A percentile compares a stretch with the other conserved stretches of the same genome.
Evolutionary conservation across 306 rosid genomes (phyloP).

Genomic region (Fagus crenata): DNA sequence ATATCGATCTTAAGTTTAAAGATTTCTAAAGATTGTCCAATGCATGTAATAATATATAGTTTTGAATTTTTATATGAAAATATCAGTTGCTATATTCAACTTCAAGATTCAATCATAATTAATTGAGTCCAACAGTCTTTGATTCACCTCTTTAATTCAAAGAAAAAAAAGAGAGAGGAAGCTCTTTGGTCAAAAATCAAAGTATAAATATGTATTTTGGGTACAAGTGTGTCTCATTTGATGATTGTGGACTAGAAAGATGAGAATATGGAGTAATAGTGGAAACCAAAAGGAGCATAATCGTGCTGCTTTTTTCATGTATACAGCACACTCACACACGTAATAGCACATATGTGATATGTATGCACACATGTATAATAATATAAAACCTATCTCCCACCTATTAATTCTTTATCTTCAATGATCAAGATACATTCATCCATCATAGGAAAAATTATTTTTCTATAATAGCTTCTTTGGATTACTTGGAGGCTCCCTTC

Average conservation of each 20-base stretch:
- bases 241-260: background rate
- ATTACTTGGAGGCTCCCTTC: conserved; percentile 23
- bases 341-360: background rate
- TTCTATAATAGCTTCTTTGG: conserved; percentile 17
- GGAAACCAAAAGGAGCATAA: conserved; percentile 10
- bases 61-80: too few relatives aligned
- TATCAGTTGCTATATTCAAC: too few relatives aligned
- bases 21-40: too few relatives aligned
- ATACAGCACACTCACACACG: background rate
- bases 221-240: background rate
- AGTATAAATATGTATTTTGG: background rate
- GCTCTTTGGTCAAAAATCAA: background rate
- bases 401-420: background rate
- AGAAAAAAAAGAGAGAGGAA: background rate
- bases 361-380: background rate
- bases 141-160: background rate
- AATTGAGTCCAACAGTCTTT: too few relatives aligned
- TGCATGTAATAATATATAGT: too few relatives aligned
- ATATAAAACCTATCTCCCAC: background rate
- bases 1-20: background rate
- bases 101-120: too few relatives aligned
- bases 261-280: too few relatives aligned
- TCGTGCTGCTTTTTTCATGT: background rate
- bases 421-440: background rate
- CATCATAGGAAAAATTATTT: background rate